Conservation (phyloP, 1,284 basidiomycete species). For the Cyathus pygmaeus region DNA sequence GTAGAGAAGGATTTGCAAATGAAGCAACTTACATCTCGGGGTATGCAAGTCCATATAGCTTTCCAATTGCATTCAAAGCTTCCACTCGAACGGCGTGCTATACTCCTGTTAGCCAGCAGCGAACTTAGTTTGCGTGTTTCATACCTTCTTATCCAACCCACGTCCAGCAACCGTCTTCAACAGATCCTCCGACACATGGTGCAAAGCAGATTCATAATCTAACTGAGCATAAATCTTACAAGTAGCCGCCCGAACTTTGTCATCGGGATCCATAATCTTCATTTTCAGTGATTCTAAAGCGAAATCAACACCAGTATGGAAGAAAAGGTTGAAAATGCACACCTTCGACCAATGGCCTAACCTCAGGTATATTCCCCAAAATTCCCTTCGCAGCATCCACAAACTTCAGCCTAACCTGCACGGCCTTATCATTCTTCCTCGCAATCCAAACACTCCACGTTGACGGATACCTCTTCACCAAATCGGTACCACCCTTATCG, state of each 20-base stretch:
- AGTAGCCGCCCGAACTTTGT: slow-evolving; percentile 87
- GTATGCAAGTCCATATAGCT: slow-evolving; percentile 85
- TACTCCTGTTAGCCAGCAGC: neutral
- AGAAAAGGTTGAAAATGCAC: slow-evolving; percentile 50
- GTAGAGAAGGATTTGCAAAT: neutral
- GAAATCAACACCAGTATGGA: slow-evolving; percentile 1
- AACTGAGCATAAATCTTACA: slow-evolving; percentile 86
- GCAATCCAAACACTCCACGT: slow-evolving; percentile 91
- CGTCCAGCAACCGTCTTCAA: slow-evolving; percentile 78
- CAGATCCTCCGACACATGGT: slow-evolving; percentile 77
- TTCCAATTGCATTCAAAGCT: slow-evolving; percentile 82
- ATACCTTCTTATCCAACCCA: slow-evolving; percentile 87
- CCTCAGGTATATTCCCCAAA: slow-evolving; percentile 74
- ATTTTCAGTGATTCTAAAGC: slow-evolving; percentile 65
- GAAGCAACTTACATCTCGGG: slow-evolving; percentile 82
- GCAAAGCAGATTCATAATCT: slow-evolving; percentile 91
- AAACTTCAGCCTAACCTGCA: slow-evolving; percentile 81
- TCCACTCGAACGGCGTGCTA: slow-evolving; percentile 84
- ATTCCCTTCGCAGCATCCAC: slow-evolving; percentile 78
- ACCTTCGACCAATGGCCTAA: slow-evolving; percentile 80
- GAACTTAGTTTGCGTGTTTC: slow-evolving; percentile 6
- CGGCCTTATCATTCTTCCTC: slow-evolving; percentile 82
- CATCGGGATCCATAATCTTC: slow-evolving; percentile 89
- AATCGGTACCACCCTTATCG: slow-evolving; percentile 75
- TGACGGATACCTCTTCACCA: slow-evolving; percentile 82